These are phyloP conservation scores for Erythrobasidium hasegawianum DNA, from an alignment of 1,284 basidiomycete genomes.

Conservation along the genomic window DNA sequence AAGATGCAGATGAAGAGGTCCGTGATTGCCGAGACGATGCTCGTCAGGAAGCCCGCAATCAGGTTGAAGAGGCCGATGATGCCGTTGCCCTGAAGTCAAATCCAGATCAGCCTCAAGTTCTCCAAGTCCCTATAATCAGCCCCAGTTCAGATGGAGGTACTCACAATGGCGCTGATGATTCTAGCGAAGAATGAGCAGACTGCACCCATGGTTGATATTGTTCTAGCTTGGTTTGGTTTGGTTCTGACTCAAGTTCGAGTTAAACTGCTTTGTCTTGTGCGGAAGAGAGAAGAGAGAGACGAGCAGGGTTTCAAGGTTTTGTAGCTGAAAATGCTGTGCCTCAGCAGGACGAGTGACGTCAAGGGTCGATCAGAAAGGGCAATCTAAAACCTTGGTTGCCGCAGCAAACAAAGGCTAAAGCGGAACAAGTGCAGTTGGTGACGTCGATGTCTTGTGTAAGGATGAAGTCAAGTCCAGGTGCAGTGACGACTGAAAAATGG, in stretches of 20 bases:
- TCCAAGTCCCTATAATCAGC: no score
- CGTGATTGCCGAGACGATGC: conserved; percentile 32
- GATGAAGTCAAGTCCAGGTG: no score
- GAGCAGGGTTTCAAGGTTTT: no score
- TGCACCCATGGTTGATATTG: neutral
- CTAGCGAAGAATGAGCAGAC: neutral
- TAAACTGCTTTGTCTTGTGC: neutral
- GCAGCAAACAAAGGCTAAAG: no score
- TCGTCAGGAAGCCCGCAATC: conserved; percentile 29
- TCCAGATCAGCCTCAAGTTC: neutral
- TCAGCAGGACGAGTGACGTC: no score
- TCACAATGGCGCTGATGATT: neutral
- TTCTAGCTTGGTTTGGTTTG: no score
- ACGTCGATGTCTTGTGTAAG: no score
- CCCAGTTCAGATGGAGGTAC: neutral
- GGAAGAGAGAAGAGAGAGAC: neutral
- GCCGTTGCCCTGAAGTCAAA: conserved; percentile 13
- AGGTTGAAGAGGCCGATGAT: conserved; percentile 31
- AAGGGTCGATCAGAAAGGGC: no score
- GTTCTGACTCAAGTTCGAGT: neutral
- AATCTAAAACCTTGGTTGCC: no score
- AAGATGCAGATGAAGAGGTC: conserved; percentile 23
- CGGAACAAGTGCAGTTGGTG: no score
- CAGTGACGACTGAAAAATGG: no score
- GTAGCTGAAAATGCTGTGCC: no score